Evolutionary conservation across 306 rosid species (phyloP), one percentile per base, ranked within the genome.

Genomic region (Quercus robur): DNA sequence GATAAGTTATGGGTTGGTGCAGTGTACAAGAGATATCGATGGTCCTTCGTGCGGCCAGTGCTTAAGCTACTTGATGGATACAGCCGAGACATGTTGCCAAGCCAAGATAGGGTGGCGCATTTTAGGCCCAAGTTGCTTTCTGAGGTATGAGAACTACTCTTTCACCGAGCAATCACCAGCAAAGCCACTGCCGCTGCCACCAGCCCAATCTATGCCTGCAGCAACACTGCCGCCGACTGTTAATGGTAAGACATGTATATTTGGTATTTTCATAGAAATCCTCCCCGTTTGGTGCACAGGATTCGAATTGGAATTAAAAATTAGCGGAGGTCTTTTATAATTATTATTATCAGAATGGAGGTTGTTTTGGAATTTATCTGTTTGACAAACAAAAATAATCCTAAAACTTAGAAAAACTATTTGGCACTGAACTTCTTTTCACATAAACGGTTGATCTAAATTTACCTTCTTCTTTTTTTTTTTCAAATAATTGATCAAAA

Each of bases 21-120:
- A 84, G 76, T 87, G 90, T 67, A 84, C 87, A 14, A 78, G 82
- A 80, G 90, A 86, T 74, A 20, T 87, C 33, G 56, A 55, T 54
- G 9, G 67, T 3, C 28, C 55, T 52, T 35, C 75, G 13, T 87
- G 87, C 71, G 5, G 28, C 11, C 17, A 49, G 64, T 87, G 90
- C 46, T 84, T 87, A 72, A 12, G 5, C 25, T 30, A 56, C n/a
- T 77, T 87, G 78, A 26, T 81, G 84, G 62, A 7, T 2, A 69
- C 52, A 13, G 66, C 84, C n/a, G 1, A 4, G 25, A 6, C 8
- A 10, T 73, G 31, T 56, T 64, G 61, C 70, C 38, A 52, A 33
- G 59, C 20, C 19, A 79, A 49, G 30, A 64, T 55, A 44, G 88
- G 88, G 61, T 87, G 88, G 90, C 81, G 85, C 10, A 38, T 87